Conservation (phyloP, 257 asterid species). For the Penstemon davidsonii region DNA sequence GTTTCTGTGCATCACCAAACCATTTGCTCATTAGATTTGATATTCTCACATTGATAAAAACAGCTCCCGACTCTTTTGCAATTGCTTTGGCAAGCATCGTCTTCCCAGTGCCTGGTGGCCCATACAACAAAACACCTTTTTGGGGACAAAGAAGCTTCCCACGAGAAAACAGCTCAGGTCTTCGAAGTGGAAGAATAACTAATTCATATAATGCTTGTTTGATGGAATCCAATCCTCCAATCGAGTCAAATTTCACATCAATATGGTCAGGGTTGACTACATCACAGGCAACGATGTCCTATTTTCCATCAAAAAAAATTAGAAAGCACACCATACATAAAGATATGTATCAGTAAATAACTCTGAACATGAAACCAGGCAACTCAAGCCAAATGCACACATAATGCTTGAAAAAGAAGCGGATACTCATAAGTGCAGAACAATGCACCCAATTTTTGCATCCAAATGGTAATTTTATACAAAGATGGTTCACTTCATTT, state of each 20-base stretch:
- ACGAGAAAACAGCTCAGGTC: slow-evolving; percentile 85
- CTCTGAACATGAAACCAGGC: slow-evolving; percentile 14
- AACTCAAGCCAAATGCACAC: neutral
- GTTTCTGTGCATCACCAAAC: slow-evolving; percentile 97
- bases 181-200: slow-evolving; percentile 83
- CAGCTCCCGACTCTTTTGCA: slow-evolving; percentile 94
- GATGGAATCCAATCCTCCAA: slow-evolving; percentile 90
- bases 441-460: neutral
- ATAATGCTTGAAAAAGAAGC: neutral
- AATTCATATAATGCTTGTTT: slow-evolving; percentile 73
- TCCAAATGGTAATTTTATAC: neutral
- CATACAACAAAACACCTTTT: slow-evolving; percentile 92
- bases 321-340: slow-evolving; percentile 22
- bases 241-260: slow-evolving; percentile 68
- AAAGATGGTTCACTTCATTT: neutral
- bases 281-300: slow-evolving; percentile 97
- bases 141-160: slow-evolving; percentile 97
- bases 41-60: slow-evolving; percentile 76
- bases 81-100: slow-evolving; percentile 99
- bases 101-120: slow-evolving; percentile 99
- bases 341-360: slow-evolving; percentile 4
- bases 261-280: slow-evolving; percentile 84
- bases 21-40: slow-evolving; percentile 97
- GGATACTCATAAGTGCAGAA: neutral
- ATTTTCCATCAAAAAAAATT: slow-evolving; percentile 24